phyloP scores from a whole-genome alignment of 768 basidiomycete species.

The Lactifluus pinguis region DNA sequence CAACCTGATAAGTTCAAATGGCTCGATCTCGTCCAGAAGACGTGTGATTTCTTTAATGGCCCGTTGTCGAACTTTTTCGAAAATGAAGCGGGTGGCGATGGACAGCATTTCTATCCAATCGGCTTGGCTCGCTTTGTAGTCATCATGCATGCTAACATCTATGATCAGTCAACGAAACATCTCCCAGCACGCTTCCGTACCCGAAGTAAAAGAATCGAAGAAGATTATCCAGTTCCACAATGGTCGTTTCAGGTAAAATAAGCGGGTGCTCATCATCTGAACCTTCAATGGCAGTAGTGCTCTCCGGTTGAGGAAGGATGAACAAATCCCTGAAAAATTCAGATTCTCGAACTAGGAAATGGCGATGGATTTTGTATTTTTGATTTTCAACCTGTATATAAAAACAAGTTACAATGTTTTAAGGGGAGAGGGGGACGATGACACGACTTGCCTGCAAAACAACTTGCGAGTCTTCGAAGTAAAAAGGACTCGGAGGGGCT shows the following conservation, averaged over 20 bases:
- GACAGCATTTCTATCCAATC: slow-evolving; percentile 19
- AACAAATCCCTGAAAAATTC: slow-evolving; percentile 16
- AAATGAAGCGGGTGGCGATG: slow-evolving; percentile 14
- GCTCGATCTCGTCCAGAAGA: slow-evolving; percentile 4
- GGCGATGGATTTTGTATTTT: slow-evolving; percentile 20
- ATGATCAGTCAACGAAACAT: neutral
- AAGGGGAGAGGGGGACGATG: neutral
- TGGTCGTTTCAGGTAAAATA: slow-evolving; percentile 9
- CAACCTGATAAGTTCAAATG: slow-evolving; percentile 17
- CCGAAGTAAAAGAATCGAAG: slow-evolving; percentile 19
- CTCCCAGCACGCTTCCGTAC: neutral
- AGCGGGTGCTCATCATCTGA: slow-evolving; percentile 19
- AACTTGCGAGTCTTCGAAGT: slow-evolving; percentile 7
- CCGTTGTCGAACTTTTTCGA: slow-evolving; percentile 13
- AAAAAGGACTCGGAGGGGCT: neutral
- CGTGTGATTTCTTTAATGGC: slow-evolving; percentile 17
- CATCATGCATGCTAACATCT: slow-evolving; percentile 11
- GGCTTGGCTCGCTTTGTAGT: neutral
- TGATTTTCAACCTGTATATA: slow-evolving; percentile 13
- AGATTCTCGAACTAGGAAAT: slow-evolving; percentile 18
- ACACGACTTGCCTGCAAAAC: neutral
- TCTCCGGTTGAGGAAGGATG: slow-evolving; percentile 15
- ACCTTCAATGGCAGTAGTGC: slow-evolving; percentile 15
- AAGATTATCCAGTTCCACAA: slow-evolving; percentile 15
- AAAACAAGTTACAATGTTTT: neutral